A percentile compares a stretch with the other conserved stretches of the same genome.
phyloP scores from a whole-genome alignment of 1,284 basidiomycete species.

The Nidula niveotomentosa region DNA sequence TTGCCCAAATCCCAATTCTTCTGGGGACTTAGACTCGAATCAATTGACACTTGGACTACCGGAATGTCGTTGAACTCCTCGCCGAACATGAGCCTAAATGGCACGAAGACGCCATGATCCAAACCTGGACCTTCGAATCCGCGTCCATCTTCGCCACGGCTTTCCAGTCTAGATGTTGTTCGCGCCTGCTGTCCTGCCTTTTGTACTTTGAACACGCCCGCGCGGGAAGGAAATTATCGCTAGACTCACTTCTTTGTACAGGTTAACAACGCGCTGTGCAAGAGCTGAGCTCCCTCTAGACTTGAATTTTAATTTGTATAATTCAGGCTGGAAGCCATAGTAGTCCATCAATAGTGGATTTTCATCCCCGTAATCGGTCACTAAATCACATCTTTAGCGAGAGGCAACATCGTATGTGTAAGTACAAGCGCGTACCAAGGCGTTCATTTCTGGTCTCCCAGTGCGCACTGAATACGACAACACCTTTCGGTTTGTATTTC shows the following conservation, averaged over 20 bases:
- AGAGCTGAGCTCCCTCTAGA: conserved; percentile 60
- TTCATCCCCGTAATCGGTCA: conserved; percentile 71
- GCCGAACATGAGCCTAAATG: conserved; percentile 78
- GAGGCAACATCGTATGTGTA: neutral
- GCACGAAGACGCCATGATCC: conserved; percentile 77
- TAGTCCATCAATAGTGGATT: conserved; percentile 78
- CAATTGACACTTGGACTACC: conserved; percentile 71
- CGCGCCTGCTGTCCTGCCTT: conserved; percentile 61
- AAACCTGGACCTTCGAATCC: conserved; percentile 61
- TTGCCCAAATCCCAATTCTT: conserved; percentile 67
- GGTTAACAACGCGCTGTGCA: conserved; percentile 56
- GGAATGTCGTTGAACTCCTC: conserved; percentile 58
- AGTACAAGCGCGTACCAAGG: conserved; percentile 38
- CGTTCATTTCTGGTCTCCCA: conserved; percentile 67
- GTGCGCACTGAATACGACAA: conserved; percentile 80
- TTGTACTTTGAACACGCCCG: conserved; percentile 1
- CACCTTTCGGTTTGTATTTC: conserved; percentile 74
- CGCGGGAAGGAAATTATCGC: neutral
- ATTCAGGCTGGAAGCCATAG: conserved; percentile 56
- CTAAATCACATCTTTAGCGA: conserved; percentile 25
- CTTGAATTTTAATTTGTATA: conserved; percentile 68
- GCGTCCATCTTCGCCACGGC: conserved; percentile 68
- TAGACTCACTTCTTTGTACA: conserved; percentile 50
- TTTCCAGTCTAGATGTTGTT: conserved; percentile 45
- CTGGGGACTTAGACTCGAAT: conserved; percentile 56